Evolutionary conservation across 2,329 filamentous ascomycete genomes (phyloP), one percentile per base, ranked within the genome.

Genomic region (Aspergillus amoenus): DNA sequence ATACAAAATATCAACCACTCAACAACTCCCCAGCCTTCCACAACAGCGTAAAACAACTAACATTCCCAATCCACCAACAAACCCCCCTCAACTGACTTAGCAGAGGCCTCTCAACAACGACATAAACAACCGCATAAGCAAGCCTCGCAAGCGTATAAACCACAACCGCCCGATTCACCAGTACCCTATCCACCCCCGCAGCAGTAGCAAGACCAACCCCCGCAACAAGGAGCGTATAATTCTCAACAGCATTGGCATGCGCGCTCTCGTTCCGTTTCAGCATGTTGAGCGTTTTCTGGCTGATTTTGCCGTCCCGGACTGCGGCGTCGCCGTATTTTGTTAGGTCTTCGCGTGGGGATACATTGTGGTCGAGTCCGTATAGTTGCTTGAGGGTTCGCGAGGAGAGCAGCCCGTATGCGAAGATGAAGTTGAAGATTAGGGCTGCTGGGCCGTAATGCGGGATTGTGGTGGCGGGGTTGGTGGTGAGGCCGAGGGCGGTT

Each of bases 331-430:
- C 79, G 64, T 78, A 81, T 61, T 78, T 78, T 50, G 56, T 61
- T 3, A 82, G 66, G 61, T 82, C 80, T 57, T 79, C 70, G 21
- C 79, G 73, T 0, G 80, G 80, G 40, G 72, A 76, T 21, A 66
- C 71, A 45, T 82, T 77, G 67, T 82, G 78, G 67, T 82, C 79
- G 59, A 81, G 65, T 24, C 75, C 73, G 65, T 75, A 74, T 55
- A 62, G 65, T 56, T 74, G 65, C 58, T 81, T 81, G 17, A 75
- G 67, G 6, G 69, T 68, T n/a, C 78, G 77, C 1, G 78, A 72
- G 37, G 78, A 75, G 27, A 80, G 69, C 9, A 78, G 17, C 13
- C 69, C 70, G 68, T 81, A 81, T 9, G 78, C 76, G 65, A 72
- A 78, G 57, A 78, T 2, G 53, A 66, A 67, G 48, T 67, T 56